Conservation (phyloP, 1,139 yeast species). For the Magnusiomyces starmeri region DNA sequence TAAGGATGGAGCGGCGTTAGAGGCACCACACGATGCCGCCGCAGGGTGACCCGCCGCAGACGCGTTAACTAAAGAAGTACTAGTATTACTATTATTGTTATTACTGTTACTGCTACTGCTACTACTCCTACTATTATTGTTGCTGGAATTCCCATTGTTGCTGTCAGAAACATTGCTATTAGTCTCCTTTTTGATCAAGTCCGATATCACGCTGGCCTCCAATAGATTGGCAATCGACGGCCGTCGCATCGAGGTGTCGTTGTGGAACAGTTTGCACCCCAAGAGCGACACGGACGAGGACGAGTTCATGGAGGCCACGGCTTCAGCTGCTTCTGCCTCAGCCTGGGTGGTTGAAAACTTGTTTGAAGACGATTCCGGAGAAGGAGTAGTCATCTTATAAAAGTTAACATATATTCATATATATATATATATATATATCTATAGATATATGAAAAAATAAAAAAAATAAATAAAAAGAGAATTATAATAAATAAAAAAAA, state of each 20-base stretch:
- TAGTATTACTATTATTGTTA: too few relatives aligned
- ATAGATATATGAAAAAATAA: slow-evolving; percentile 2
- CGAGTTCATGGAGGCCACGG: slow-evolving; percentile 16
- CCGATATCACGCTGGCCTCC: slow-evolving; percentile 9
- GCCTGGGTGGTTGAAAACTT: slow-evolving; percentile 8
- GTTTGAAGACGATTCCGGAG: not conserved
- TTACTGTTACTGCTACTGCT: not conserved
- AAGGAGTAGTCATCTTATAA: not conserved
- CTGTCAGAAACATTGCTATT: too few relatives aligned
- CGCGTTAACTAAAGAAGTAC: too few relatives aligned
- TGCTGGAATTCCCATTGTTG: too few relatives aligned
- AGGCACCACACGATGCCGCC: too few relatives aligned
- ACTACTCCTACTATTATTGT: too few relatives aligned
- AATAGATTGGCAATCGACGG: slow-evolving; percentile 15
- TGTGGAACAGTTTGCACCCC: not conserved
- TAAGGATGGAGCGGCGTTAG: too few relatives aligned
- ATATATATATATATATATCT: not conserved
- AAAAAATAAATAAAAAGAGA: not conserved
- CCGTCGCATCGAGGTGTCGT: slow-evolving; percentile 5
- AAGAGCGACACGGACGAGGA: not conserved
- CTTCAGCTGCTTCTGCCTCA: slow-evolving; percentile 17
- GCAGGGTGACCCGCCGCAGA: too few relatives aligned
- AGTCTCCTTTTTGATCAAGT: too few relatives aligned
- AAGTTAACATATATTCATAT: not conserved
- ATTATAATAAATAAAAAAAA: not conserved